Evolutionary conservation across 2,329 filamentous ascomycete species (phyloP), one percentile per base, ranked within the genome.

Genomic region (Nannizziopsis barbatae): DNA sequence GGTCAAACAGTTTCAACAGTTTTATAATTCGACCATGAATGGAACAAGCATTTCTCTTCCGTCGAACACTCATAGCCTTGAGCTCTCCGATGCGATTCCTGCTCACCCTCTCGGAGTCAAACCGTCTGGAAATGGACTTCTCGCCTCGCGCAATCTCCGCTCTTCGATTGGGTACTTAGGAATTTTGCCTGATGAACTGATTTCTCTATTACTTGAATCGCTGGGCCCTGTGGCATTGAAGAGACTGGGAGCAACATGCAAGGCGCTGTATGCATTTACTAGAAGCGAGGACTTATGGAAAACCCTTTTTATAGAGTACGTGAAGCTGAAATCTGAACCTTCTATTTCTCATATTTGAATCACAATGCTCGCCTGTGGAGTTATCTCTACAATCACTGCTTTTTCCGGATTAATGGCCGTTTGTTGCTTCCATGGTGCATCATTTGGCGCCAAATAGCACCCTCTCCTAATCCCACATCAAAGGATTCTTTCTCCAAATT

Each of bases 271-370:
- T 71, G 89, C 88, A 1, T 93, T 90, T 62, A 84, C 83, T 47
- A 75, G 82, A 43, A 79, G 79, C 42, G 90, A 95, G 55, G 90
- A 96, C 58, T 65, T 95, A 32, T 96, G 90, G 90, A 89, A 92
- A 65, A 67, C 80, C 14, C 66, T 95, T 15, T 93, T 90, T 59
- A 74, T 94, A 54, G 77, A 80, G 88, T 95, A 80, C 79, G 86
- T 49, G 7, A 39, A 15, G 12, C 10, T 5, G 17, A 17, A 11
- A 5, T 11, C n/a, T n/a, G 27, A 4, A 36, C 30, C 17, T 32
- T 32, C 14, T 43, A 20, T 43, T 15, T 42, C 5, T n/a, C 27
- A 14, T 22, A 22, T 22, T 27, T 22, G 38, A 12, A 8, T 27
- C 22, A n/a, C n/a, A 18, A 40, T 6, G 15, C 15, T 4, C 15